These are phyloP conservation scores for Solanum corneliomulleri DNA, from an alignment of 257 asterid genomes.

Conservation along the genomic window DNA sequence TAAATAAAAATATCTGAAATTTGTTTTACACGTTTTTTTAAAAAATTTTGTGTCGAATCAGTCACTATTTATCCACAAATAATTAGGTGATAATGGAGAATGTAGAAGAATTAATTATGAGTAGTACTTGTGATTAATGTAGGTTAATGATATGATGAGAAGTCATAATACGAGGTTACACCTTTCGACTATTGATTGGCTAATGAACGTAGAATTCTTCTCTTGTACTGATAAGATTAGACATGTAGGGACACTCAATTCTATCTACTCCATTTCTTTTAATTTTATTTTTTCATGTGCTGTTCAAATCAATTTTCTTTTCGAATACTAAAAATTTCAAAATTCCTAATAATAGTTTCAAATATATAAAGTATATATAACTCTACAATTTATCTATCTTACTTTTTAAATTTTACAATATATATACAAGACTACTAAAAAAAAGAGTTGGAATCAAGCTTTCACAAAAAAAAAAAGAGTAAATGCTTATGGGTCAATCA, in stretches of 20 bases:
- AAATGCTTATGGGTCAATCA: neutral
- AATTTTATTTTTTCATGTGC: no score
- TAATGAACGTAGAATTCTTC: neutral
- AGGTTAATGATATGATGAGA: neutral
- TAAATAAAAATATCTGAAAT: no score
- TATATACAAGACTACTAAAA: neutral
- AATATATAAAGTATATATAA: neutral
- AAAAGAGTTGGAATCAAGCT: no score
- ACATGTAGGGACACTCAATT: neutral
- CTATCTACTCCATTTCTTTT: neutral
- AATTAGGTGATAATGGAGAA: neutral
- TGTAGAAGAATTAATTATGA: neutral
- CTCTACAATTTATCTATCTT: neutral
- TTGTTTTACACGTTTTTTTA: neutral
- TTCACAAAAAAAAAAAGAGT: rapidly evolving
- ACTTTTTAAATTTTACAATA: neutral
- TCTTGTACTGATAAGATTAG: neutral
- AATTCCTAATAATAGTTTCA: neutral
- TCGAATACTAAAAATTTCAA: neutral
- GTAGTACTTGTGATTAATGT: neutral
- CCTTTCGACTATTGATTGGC: neutral
- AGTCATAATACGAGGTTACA: neutral
- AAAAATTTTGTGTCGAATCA: neutral
- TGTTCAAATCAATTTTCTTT: no score
- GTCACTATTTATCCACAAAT: neutral